These are phyloP conservation scores for Perilla frutescens DNA, from an alignment of 257 asterid species.

Conservation along the genomic window DNA sequence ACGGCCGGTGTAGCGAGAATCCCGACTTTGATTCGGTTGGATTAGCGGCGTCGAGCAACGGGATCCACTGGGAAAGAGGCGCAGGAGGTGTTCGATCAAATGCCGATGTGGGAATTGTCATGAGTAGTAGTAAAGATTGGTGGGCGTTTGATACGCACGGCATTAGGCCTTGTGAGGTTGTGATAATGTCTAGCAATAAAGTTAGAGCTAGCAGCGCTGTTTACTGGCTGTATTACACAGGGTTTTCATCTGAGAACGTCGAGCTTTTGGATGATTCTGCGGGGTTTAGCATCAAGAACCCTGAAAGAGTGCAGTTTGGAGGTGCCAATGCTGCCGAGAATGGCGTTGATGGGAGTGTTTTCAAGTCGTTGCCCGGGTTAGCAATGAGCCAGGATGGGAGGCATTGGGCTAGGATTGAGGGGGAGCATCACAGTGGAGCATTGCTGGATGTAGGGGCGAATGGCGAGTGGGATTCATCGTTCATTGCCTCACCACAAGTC, in stretches of 20 bases:
- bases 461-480: conserved; percentile 83
- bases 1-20: conserved; percentile 57
- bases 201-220: conserved; percentile 64
- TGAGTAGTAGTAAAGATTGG: conserved; percentile 77
- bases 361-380: conserved; percentile 81
- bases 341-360: conserved; percentile 21
- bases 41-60: conserved; percentile 84
- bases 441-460: conserved; percentile 69
- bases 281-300: conserved; percentile 35
- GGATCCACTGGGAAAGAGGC: conserved; percentile 95
- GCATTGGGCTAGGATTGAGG: conserved; percentile 95
- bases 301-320: conserved; percentile 14
- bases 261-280: conserved; percentile 28
- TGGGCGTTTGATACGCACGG: conserved; percentile 90
- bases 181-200: conserved; percentile 83
- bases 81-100: conserved; percentile 49
- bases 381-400: conserved; percentile 98
- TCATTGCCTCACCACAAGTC: conserved; percentile 83
- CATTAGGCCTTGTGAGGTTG: conserved; percentile 74
- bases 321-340: no score
- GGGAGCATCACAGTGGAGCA: conserved; percentile 92
- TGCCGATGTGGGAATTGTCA: conserved; percentile 74
- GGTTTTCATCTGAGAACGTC: conserved; percentile 48
- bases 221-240: conserved; percentile 93
- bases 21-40: conserved; percentile 62